These are phyloP conservation scores for Infundibulicybe gibba DNA, from an alignment of 768 basidiomycete genomes.

Conservation along the genomic window DNA sequence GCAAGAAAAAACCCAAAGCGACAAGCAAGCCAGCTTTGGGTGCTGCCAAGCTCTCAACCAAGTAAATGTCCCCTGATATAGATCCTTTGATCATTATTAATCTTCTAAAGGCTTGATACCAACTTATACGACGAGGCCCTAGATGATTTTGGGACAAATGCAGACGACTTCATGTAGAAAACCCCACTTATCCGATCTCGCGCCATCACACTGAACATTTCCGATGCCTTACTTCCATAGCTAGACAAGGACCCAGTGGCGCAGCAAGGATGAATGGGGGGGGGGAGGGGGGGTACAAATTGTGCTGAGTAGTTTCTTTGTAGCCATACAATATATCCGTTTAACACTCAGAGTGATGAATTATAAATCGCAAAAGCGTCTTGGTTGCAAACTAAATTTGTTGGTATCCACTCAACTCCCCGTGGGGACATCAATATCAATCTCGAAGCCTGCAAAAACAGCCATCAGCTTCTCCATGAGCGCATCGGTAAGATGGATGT, in stretches of 20 bases:
- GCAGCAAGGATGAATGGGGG: too few relatives aligned
- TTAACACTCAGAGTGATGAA: too few relatives aligned
- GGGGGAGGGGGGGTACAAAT: too few relatives aligned
- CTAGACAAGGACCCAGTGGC: too few relatives aligned
- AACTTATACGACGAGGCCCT: constrained; percentile 81
- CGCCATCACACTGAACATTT: too few relatives aligned
- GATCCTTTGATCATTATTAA: constrained; percentile 8
- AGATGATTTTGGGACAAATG: constrained; percentile 77
- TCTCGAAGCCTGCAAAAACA: not conserved
- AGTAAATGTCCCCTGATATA: constrained; percentile 34
- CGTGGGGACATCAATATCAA: not conserved
- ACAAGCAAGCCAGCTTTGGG: constrained; percentile 74
- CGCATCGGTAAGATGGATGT: not conserved
- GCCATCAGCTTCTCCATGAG: not conserved
- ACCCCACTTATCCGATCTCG: too few relatives aligned
- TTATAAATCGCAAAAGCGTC: too few relatives aligned
- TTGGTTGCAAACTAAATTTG: too few relatives aligned
- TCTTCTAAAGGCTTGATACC: constrained; percentile 64
- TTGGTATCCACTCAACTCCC: too few relatives aligned
- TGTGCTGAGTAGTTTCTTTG: too few relatives aligned
- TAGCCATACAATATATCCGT: too few relatives aligned
- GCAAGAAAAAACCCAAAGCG: constrained; percentile 85
- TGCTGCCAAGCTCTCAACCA: constrained; percentile 60
- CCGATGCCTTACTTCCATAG: too few relatives aligned
- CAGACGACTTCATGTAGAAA: constrained; percentile 89